Evolutionary conservation across 805 yeast genomes (phyloP).

Genomic region (Priceomyces castillae): DNA sequence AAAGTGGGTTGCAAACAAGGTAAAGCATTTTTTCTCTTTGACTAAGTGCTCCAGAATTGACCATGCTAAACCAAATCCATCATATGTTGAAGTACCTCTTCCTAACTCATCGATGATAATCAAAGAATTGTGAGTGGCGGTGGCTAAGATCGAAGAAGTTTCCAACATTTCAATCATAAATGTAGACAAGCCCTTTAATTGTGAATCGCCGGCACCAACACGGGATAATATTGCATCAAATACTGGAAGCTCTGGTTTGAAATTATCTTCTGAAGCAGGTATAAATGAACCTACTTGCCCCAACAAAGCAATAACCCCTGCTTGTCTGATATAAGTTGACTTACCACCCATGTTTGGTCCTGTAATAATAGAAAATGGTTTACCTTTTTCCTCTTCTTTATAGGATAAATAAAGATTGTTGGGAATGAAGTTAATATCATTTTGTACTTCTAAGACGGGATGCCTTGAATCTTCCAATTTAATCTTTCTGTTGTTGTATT

Average conservation of each 20-base stretch:
- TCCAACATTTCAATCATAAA: constrained; percentile 93
- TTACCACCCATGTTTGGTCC: constrained; percentile 50
- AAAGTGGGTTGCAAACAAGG: constrained; percentile 95
- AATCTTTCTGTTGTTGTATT: constrained; percentile 43
- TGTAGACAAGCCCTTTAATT: constrained; percentile 93
- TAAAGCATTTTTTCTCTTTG: constrained; percentile 65
- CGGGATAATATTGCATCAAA: constrained; percentile 92
- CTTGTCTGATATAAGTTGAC: constrained; percentile 86
- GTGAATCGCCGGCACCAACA: constrained; percentile 99
- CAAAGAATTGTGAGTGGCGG: constrained; percentile 75
- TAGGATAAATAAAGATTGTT: constrained; percentile 75
- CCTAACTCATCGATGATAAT: constrained; percentile 94
- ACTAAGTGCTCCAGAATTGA: constrained; percentile 87
- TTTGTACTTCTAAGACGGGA: constrained; percentile 92
- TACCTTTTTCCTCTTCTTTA: constrained; percentile 28
- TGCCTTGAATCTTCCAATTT: constrained; percentile 78
- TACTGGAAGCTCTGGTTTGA: constrained; percentile 66
- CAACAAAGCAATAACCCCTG: constrained; percentile 83
- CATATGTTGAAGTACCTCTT: constrained; percentile 85
- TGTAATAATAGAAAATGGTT: constrained; percentile 80
- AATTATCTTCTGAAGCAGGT: constrained; percentile 52
- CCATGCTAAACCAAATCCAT: constrained; percentile 98
- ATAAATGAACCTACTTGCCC: constrained; percentile 88
- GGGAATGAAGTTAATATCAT: constrained; percentile 84
- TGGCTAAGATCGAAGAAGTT: constrained; percentile 79